phyloP scores from a whole-genome alignment of 2,329 filamentous ascomycete genomes.

The Colletotrichum eleusines region DNA sequence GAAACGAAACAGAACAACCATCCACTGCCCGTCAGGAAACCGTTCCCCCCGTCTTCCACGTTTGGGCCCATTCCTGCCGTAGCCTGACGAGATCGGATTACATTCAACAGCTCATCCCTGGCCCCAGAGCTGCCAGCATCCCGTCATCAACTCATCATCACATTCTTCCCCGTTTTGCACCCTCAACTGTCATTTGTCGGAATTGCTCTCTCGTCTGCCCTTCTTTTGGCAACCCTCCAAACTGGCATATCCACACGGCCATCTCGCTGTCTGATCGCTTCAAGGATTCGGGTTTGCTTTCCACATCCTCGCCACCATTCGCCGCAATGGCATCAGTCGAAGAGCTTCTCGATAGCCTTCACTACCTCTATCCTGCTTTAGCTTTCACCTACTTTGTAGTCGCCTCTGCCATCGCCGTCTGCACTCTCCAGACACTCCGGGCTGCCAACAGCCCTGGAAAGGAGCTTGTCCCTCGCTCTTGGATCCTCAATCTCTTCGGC shows the following conservation, averaged over 20 bases:
- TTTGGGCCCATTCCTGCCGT: constrained; percentile 24
- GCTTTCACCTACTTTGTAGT: constrained; percentile 70
- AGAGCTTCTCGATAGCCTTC: constrained; percentile 58
- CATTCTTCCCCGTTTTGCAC: constrained; percentile 5
- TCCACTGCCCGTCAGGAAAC: constrained; percentile 17
- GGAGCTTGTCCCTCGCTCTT: constrained; percentile 55
- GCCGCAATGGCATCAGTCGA: constrained; percentile 45
- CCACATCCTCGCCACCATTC: background rate
- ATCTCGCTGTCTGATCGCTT: constrained; percentile 2
- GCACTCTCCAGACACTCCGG: constrained; percentile 63
- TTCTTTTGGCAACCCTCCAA: background rate
- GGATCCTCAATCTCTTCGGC: constrained; percentile 57
- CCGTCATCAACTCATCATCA: constrained; percentile 8
- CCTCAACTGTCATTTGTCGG: constrained; percentile 5
- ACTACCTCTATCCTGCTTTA: constrained; percentile 69
- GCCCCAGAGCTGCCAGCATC: constrained; percentile 1
- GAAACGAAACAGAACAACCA: constrained; percentile 30
- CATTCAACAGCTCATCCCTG: constrained; percentile 3
- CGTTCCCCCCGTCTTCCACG: constrained; percentile 29
- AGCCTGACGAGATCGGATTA: constrained; percentile 23
- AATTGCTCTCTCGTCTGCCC: background rate
- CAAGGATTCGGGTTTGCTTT: background rate
- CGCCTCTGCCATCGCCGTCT: constrained; percentile 63
- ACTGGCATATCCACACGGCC: background rate
- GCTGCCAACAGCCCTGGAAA: constrained; percentile 50